Conservation (phyloP, 805 yeast species). For the Barnettozyma salicaria region DNA sequence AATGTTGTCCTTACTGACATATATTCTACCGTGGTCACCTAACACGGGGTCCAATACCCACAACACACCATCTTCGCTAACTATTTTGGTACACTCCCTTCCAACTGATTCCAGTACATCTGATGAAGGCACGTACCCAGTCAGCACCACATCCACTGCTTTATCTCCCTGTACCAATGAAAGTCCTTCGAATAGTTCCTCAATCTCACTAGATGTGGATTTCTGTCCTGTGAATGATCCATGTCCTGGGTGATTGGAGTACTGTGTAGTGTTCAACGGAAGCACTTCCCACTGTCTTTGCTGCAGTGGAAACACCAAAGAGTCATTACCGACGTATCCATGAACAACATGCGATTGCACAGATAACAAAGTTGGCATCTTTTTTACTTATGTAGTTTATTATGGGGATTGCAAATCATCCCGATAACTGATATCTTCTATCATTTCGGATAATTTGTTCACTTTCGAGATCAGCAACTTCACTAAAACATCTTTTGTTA, state of each 20-base stretch:
- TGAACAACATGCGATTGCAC: slow-evolving; percentile 91
- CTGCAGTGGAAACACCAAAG: slow-evolving; percentile 87
- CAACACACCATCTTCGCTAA: slow-evolving; percentile 26
- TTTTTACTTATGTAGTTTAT: no score
- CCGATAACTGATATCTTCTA: no score
- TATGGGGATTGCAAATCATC: no score
- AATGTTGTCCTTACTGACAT: slow-evolving; percentile 57
- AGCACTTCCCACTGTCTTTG: slow-evolving; percentile 90
- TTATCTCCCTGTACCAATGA: slow-evolving; percentile 32
- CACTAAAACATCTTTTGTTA: no score
- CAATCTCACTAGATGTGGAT: slow-evolving; percentile 40
- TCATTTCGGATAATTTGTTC: no score
- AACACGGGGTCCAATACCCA: slow-evolving; percentile 87
- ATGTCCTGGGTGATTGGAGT: slow-evolving; percentile 91
- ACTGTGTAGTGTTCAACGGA: slow-evolving; percentile 78
- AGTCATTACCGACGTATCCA: slow-evolving; percentile 92
- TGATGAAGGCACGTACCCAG: slow-evolving; percentile 74
- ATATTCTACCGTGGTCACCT: slow-evolving; percentile 83
- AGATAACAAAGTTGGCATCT: slow-evolving; percentile 35
- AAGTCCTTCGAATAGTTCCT: slow-evolving; percentile 51
- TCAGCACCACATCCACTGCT: slow-evolving; percentile 57
- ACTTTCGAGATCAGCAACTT: no score
- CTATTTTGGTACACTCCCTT: slow-evolving; percentile 29
- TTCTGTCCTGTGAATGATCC: slow-evolving; percentile 57
- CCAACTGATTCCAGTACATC: slow-evolving; percentile 48